These are phyloP conservation scores for Niveomyces coronatus DNA, from an alignment of 2,329 filamentous ascomycete genomes.

Conservation along the genomic window DNA sequence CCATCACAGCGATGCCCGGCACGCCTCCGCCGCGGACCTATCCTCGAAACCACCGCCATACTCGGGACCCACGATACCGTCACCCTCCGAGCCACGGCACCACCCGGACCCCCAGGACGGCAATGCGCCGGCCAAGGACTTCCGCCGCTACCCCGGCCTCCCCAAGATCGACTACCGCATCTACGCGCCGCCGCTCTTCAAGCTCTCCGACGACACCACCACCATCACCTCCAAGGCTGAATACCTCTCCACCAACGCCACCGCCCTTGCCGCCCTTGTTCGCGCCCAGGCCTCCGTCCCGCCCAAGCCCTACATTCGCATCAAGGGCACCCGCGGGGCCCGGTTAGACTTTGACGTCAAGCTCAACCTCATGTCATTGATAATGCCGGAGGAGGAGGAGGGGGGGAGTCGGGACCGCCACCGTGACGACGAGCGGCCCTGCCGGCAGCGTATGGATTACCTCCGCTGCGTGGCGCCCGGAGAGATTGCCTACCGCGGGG, in stretches of 20 bases:
- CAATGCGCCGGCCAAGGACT: constrained; percentile 13
- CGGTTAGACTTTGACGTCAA: constrained; percentile 42
- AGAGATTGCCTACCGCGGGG: constrained; percentile 41
- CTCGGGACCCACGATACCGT: constrained; percentile 20
- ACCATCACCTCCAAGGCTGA: constrained; percentile 36
- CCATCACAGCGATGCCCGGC: neutral
- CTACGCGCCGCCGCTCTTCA: constrained; percentile 42
- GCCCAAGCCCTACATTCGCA: constrained; percentile 42
- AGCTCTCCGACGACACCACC: constrained; percentile 37
- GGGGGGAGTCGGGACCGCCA: too few species aligned
- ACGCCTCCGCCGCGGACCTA: neutral
- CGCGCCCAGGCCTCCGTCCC: constrained; percentile 40
- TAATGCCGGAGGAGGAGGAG: constrained; percentile 39
- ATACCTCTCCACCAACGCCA: constrained; percentile 36
- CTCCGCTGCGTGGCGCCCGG: constrained; percentile 38
- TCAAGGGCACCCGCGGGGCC: constrained; percentile 34
- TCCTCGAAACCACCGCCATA: constrained; percentile 23
- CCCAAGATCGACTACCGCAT: constrained; percentile 40
- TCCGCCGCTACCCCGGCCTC: constrained; percentile 34
- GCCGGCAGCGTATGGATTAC: constrained; percentile 38
- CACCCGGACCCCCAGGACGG: constrained; percentile 11
- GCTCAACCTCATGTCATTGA: constrained; percentile 43
- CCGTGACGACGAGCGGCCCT: constrained; percentile 39
- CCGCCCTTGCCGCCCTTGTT: constrained; percentile 35
- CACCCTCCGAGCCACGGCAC: constrained; percentile 9